Conservation (phyloP, 352 stramenopile genomes). For the Phytopythium kandeliae region DNA sequence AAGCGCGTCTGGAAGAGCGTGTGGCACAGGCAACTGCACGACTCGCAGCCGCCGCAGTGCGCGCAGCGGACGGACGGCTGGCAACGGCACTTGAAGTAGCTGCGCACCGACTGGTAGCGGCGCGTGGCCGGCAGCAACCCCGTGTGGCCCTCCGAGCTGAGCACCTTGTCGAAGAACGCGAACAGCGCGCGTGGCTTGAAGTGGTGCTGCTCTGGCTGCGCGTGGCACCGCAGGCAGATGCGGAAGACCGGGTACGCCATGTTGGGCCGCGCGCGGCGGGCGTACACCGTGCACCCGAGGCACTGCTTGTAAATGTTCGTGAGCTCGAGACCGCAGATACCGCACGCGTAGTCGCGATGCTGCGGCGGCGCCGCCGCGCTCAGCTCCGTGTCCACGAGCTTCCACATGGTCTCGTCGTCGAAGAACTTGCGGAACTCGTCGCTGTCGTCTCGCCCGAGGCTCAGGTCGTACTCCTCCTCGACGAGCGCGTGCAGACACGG, state of each 20-base stretch:
- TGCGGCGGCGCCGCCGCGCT: constrained; percentile 20
- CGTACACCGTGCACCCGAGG: constrained; percentile 67
- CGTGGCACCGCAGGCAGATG: constrained; percentile 66
- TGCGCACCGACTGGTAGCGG: constrained; percentile 58
- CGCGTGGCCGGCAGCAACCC: constrained; percentile 52
- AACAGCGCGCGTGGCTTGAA: constrained; percentile 60
- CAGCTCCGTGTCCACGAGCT: constrained; percentile 55
- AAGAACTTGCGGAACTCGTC: constrained; percentile 71
- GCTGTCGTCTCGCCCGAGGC: constrained; percentile 58
- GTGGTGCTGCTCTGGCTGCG: constrained; percentile 64
- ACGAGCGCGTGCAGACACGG: constrained; percentile 74
- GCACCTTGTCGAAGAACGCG: constrained; percentile 57
- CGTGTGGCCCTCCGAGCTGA: constrained; percentile 74
- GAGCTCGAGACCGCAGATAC: constrained; percentile 69
- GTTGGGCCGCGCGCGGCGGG: constrained; percentile 47
- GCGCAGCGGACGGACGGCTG: constrained; percentile 47
- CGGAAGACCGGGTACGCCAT: constrained; percentile 62
- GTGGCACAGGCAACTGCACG: constrained; percentile 77
- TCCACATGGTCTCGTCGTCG: constrained; percentile 70
- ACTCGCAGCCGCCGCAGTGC: constrained; percentile 75
- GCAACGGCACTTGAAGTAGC: constrained; percentile 72
- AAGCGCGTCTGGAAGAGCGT: constrained; percentile 86
- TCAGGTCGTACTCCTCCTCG: constrained; percentile 65
- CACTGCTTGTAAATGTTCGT: constrained; percentile 86
- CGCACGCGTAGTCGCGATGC: constrained; percentile 48